Evolutionary conservation across 257 asterid genomes (phyloP).

Genomic region (Henckelia pumila): DNA sequence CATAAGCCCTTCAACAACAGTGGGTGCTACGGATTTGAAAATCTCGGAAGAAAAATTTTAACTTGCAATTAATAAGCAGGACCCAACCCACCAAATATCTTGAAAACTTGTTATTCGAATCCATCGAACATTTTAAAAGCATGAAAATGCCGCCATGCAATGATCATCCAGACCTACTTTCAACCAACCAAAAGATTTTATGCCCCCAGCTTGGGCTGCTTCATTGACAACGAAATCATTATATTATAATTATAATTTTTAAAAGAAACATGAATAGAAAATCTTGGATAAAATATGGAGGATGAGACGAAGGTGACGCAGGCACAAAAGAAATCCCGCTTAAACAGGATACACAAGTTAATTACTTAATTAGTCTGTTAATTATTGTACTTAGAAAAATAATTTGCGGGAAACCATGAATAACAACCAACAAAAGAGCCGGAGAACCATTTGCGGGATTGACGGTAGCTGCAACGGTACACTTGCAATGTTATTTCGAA

Average conservation of each 20-base stretch:
- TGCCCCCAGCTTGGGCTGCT: slow-evolving; percentile 40
- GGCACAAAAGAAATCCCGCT: not conserved
- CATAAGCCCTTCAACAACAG: slow-evolving; percentile 17
- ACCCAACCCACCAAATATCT: slow-evolving; percentile 55
- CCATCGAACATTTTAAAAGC: slow-evolving; percentile 41
- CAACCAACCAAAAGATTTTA: slow-evolving; percentile 38
- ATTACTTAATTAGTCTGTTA: not conserved
- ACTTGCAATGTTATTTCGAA: slow-evolving; percentile 28
- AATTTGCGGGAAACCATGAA: slow-evolving; percentile 42
- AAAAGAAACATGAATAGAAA: slow-evolving; percentile 15
- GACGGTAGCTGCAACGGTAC: slow-evolving; percentile 34
- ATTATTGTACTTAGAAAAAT: not conserved
- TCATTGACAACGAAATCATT: slow-evolving; percentile 30
- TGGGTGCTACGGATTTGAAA: not conserved
- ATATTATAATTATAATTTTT: slow-evolving; percentile 5
- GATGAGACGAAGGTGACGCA: slow-evolving; percentile 11
- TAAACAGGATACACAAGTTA: not conserved
- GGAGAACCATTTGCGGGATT: slow-evolving; percentile 45
- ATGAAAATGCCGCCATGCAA: slow-evolving; percentile 43
- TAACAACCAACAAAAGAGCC: slow-evolving; percentile 44
- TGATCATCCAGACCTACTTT: slow-evolving; percentile 40
- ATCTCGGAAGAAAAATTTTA: slow-evolving; percentile 17
- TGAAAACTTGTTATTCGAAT: slow-evolving; percentile 37
- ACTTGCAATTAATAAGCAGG: slow-evolving; percentile 24
- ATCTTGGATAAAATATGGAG: slow-evolving; percentile 2